Conservation (phyloP, 306 rosid species). For the Datisca glomerata region DNA sequence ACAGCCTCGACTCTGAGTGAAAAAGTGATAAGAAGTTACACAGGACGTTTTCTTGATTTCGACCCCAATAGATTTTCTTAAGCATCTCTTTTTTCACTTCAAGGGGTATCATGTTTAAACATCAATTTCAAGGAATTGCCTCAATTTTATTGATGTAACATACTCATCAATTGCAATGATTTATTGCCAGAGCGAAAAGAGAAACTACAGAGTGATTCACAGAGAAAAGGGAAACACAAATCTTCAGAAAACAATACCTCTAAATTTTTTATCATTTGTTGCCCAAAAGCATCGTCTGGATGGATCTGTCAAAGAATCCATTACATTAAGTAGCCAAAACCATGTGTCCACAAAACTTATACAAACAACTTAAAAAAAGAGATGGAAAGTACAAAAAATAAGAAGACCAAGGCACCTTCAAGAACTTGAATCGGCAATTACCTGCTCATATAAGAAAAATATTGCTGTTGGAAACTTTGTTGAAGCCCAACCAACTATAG, state of each 20-base stretch:
- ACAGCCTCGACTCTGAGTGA: constrained; percentile 70
- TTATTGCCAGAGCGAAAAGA: too few species aligned
- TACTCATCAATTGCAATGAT: too few species aligned
- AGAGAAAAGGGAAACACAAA: too few species aligned
- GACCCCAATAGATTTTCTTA: too few species aligned
- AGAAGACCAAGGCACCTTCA: neutral
- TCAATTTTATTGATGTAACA: too few species aligned
- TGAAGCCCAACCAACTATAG: constrained; percentile 80
- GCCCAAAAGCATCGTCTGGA: constrained; percentile 96
- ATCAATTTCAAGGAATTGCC: too few species aligned
- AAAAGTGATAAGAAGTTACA: neutral
- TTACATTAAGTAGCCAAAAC: constrained; percentile 14
- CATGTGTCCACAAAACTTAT: constrained; percentile 1
- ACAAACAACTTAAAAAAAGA: neutral
- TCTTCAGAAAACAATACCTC: too few species aligned
- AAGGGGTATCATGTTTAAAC: too few species aligned
- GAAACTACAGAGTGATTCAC: too few species aligned
- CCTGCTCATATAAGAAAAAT: constrained; percentile 97
- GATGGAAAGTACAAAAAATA: constrained; percentile 1
- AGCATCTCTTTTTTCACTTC: too few species aligned
- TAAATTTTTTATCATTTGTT: constrained; percentile 88
- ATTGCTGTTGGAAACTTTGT: constrained; percentile 59
- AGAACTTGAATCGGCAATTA: constrained; percentile 18
- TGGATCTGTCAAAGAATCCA: constrained; percentile 49
- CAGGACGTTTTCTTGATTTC: too few species aligned